These are phyloP conservation scores for Candida michaelii DNA, from an alignment of 805 yeast genomes.

Conservation along the genomic window DNA sequence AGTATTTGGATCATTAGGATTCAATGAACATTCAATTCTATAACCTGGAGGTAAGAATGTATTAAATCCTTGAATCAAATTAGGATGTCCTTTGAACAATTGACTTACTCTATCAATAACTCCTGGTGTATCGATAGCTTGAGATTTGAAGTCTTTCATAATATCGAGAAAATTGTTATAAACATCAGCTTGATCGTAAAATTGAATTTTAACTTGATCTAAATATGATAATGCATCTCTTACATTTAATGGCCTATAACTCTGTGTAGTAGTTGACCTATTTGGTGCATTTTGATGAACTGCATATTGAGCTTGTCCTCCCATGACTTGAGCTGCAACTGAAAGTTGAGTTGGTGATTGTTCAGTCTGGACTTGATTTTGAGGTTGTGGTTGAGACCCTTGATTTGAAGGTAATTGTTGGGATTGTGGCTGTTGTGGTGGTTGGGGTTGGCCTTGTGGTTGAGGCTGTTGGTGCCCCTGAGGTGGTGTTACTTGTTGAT, in stretches of 20 bases:
- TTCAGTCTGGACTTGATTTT: constrained; percentile 20
- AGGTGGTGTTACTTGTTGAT: constrained; percentile 5
- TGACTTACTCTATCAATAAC: constrained; percentile 94
- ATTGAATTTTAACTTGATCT: constrained; percentile 93
- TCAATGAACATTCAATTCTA: constrained; percentile 84
- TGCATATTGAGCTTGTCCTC: constrained; percentile 12
- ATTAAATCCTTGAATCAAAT: constrained; percentile 93
- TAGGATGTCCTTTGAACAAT: constrained; percentile 89
- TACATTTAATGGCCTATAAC: constrained; percentile 83
- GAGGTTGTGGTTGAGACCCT: constrained; percentile 20
- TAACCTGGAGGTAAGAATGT: constrained; percentile 97
- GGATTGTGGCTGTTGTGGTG: constrained; percentile 7
- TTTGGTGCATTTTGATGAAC: constrained; percentile 38
- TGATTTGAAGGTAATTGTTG: background rate
- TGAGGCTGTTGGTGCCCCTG: constrained; percentile 8
- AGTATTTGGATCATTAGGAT: constrained; percentile 88
- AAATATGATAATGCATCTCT: constrained; percentile 93
- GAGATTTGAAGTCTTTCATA: constrained; percentile 98
- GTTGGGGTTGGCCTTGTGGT: background rate
- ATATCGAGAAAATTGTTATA: constrained; percentile 95
- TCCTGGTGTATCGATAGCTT: constrained; percentile 95
- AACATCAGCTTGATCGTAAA: constrained; percentile 89
- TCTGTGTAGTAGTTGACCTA: constrained; percentile 40
- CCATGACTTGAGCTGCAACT: constrained; percentile 5
- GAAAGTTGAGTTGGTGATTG: constrained; percentile 2